Conservation (phyloP, 2,329 filamentous ascomycete genomes). For the Aureobasidium mangrovei region DNA sequence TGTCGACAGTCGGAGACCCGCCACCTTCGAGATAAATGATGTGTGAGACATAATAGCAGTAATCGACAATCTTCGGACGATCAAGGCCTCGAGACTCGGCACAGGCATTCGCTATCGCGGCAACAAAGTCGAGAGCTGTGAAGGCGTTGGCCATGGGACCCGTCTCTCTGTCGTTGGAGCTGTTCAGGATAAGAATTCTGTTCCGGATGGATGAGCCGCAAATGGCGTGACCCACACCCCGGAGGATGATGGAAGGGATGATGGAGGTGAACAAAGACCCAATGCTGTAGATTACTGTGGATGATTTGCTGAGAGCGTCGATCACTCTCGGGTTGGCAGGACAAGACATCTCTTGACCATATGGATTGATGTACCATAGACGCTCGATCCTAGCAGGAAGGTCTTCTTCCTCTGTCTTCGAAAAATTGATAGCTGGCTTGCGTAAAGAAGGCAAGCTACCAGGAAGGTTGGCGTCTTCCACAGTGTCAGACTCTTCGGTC, state of each 20-base stretch:
- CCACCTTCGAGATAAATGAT: slow-evolving; percentile 69
- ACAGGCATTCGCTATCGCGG: slow-evolving; percentile 66
- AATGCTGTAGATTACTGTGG: slow-evolving; percentile 78
- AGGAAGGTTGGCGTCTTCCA: slow-evolving; percentile 73
- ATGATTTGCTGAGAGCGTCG: slow-evolving; percentile 53
- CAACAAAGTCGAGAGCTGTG: slow-evolving; percentile 71
- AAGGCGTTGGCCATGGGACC: slow-evolving; percentile 59
- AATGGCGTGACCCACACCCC: slow-evolving; percentile 60
- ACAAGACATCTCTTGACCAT: slow-evolving; percentile 89
- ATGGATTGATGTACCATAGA: slow-evolving; percentile 97
- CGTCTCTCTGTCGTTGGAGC: slow-evolving; percentile 76
- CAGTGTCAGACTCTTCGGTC: slow-evolving; percentile 50
- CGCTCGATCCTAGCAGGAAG: slow-evolving; percentile 68
- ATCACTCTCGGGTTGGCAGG: slow-evolving; percentile 74
- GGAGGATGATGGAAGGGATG: slow-evolving; percentile 70
- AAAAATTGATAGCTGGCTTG: slow-evolving; percentile 72
- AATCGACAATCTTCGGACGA: slow-evolving; percentile 34
- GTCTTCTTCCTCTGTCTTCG: slow-evolving; percentile 65
- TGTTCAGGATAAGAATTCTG: slow-evolving; percentile 81
- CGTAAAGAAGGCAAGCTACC: slow-evolving; percentile 73
- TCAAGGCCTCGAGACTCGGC: slow-evolving; percentile 51
- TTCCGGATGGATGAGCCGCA: slow-evolving; percentile 45
- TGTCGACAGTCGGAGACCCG: slow-evolving; percentile 62
- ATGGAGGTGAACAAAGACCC: slow-evolving; percentile 90
- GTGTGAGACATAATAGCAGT: slow-evolving; percentile 68